These are phyloP conservation scores for Pyrenochaeta sp. DNA, from an alignment of 2,329 filamentous ascomycete genomes.

Conservation along the genomic window DNA sequence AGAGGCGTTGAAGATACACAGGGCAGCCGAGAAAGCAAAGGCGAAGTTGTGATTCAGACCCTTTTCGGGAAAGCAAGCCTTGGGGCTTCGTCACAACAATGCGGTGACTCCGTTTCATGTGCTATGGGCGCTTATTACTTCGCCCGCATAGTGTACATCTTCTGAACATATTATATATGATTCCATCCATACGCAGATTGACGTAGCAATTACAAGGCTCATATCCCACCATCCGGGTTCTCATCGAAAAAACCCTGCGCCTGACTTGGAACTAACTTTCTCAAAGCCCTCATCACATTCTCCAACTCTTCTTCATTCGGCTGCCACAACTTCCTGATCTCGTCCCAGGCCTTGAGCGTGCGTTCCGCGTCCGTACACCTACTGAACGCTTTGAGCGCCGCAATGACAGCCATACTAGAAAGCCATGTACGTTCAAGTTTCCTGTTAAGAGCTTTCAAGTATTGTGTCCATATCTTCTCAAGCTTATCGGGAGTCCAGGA, in stretches of 20 bases:
- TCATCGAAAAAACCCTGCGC: slow-evolving; percentile 23
- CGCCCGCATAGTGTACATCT: background rate
- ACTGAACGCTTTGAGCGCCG: slow-evolving; percentile 64
- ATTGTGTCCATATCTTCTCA: slow-evolving; percentile 51
- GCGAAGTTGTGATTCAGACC: slow-evolving; percentile 22
- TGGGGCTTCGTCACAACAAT: background rate
- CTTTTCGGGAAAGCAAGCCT: background rate
- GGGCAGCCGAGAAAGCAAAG: slow-evolving; percentile 32
- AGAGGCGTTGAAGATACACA: slow-evolving; percentile 39
- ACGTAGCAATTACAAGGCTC: background rate
- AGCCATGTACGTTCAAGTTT: slow-evolving; percentile 39
- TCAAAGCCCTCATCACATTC: slow-evolving; percentile 31
- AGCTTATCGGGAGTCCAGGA: slow-evolving; percentile 79
- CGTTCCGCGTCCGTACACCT: slow-evolving; percentile 63
- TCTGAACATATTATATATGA: background rate
- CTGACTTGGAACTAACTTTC: slow-evolving; percentile 29
- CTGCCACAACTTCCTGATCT: slow-evolving; percentile 52
- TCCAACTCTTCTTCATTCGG: slow-evolving; percentile 47
- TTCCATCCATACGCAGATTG: background rate
- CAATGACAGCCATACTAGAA: slow-evolving; percentile 33
- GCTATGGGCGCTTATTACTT: background rate
- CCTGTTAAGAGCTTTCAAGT: slow-evolving; percentile 28
- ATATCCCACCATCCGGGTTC: background rate
- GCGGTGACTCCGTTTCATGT: background rate
- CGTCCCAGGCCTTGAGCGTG: slow-evolving; percentile 64